A percentile compares a stretch with the other conserved stretches of the same genome.
phyloP scores from a whole-genome alignment of 805 yeast genomes.

The Starmerella floris region DNA sequence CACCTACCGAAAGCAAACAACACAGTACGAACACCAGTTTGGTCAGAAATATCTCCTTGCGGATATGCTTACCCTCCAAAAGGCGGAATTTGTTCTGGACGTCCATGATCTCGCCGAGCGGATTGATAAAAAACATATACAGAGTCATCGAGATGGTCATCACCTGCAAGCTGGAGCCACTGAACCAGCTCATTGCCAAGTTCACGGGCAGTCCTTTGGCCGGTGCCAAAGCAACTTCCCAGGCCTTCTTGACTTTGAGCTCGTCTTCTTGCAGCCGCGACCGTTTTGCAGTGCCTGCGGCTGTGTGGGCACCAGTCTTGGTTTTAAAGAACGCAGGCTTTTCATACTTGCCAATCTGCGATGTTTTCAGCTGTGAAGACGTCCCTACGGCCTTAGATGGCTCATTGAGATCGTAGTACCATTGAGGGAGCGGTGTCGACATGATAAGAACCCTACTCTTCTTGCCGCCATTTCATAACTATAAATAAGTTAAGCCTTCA shows the following conservation, averaged over 20 bases:
- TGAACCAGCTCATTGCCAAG: slow-evolving; percentile 77
- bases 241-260: slow-evolving; percentile 46
- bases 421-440: slow-evolving; percentile 18
- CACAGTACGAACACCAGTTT: slow-evolving; percentile 37
- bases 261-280: slow-evolving; percentile 17
- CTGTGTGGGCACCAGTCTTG: neutral
- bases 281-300: slow-evolving; percentile 3
- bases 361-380: slow-evolving; percentile 1
- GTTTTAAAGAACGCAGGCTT: slow-evolving; percentile 7
- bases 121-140: slow-evolving; percentile 59
- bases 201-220: slow-evolving; percentile 85
- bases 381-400: slow-evolving; percentile 18
- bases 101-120: slow-evolving; percentile 55
- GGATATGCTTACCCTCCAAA: slow-evolving; percentile 22
- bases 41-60: slow-evolving; percentile 27
- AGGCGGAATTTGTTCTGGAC: slow-evolving; percentile 43
- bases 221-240: slow-evolving; percentile 76
- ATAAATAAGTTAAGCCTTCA: no score
- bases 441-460: neutral
- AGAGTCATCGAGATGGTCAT: slow-evolving; percentile 84
- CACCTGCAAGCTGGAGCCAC: slow-evolving; percentile 78
- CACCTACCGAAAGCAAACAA: slow-evolving; percentile 44
- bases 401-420: slow-evolving; percentile 23
- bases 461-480: no score
- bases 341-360: slow-evolving; percentile 8